Evolutionary conservation across 2,329 filamentous ascomycete species (phyloP), one percentile per base, ranked within the genome.

Genomic region (Lecanoromycetidae sp.): DNA sequence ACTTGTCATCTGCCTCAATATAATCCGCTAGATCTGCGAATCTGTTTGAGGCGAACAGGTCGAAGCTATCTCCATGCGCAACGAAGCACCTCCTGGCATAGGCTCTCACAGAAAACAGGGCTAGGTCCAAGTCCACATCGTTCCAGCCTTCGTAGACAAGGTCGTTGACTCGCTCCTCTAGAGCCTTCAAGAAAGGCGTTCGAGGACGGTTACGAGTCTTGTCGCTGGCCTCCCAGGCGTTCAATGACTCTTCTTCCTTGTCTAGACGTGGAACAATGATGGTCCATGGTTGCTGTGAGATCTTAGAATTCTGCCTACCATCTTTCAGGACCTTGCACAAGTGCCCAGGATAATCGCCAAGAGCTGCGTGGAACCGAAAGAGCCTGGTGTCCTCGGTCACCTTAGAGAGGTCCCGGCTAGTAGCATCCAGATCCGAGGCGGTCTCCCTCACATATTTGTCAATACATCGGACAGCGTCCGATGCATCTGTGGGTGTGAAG

Each of bases 51-150:
- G 10, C 10, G 12, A 30, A 5, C 22, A 43, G 27, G 25, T 30
- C 25, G 27, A 17, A n/a, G 12, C 6, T 33, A 19, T 17, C 17
- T 22, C 26, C 26, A 27, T 43, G 40, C 3, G 30, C 26, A 17
- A 43, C n/a, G 40, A 22, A 43, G 19, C 33, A 32, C 40, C 40
- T 15, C 27, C 40, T 43, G 19, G 40, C 40, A 26, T 43, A 43
- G 3, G 40, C 9, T 25, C 40, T 43, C 22, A 34, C 17, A 8
- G 40, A 25, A 25, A 43, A 33, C 40, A 43, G 40, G 40, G 40
- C 40, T 43, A 43, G 10, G 26, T 43, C 40, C 17, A 43, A 4
- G 40, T 43, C 40, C 40, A 43, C 15, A 15, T 43, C 27, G 15
- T 2, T 22, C 17, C 10, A 33, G 3, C 40, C 40, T 7, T 6